A percentile compares a stretch with the other conserved stretches of the same genome.
Conservation (phyloP, 805 yeast species). For the Metschnikowia chrysomelidarum region DNA sequence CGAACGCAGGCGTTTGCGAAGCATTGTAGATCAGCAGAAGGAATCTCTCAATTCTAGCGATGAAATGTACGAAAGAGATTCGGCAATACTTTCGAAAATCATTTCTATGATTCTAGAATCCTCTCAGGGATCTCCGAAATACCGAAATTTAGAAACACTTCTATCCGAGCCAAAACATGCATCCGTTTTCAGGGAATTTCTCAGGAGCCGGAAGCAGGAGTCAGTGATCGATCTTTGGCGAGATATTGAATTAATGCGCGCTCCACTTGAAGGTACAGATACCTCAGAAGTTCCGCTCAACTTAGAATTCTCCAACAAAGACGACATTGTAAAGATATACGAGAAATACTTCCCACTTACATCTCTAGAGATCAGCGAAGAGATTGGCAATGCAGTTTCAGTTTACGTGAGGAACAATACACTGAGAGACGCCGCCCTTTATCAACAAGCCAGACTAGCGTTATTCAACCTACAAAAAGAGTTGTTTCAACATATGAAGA, state of each 20-base stretch:
- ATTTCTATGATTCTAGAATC: neutral
- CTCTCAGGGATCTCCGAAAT: neutral
- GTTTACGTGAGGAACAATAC: slow-evolving; percentile 11
- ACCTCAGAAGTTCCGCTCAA: slow-evolving; percentile 32
- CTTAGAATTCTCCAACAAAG: slow-evolving; percentile 45
- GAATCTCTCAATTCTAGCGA: slow-evolving; percentile 2
- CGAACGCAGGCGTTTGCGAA: neutral
- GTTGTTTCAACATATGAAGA: slow-evolving; percentile 49
- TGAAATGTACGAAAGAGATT: slow-evolving; percentile 1
- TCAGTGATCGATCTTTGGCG: slow-evolving; percentile 57
- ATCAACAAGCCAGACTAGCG: slow-evolving; percentile 54
- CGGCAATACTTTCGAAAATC: slow-evolving; percentile 2
- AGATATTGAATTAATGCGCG: slow-evolving; percentile 62
- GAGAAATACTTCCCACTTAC: slow-evolving; percentile 36
- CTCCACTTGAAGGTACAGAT: slow-evolving; percentile 61
- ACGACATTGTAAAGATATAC: slow-evolving; percentile 54
- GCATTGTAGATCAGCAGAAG: neutral
- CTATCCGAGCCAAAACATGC: slow-evolving; percentile 11
- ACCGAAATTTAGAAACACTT: slow-evolving; percentile 10
- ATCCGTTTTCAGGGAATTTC: slow-evolving; percentile 16
- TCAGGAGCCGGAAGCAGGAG: slow-evolving; percentile 14
- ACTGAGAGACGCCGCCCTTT: slow-evolving; percentile 24
- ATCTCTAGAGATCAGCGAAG: slow-evolving; percentile 3
- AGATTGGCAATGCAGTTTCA: slow-evolving; percentile 5
- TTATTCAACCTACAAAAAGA: slow-evolving; percentile 59